Evolutionary conservation across 805 yeast genomes (phyloP).

Genomic region (Metschnikowia sp.): DNA sequence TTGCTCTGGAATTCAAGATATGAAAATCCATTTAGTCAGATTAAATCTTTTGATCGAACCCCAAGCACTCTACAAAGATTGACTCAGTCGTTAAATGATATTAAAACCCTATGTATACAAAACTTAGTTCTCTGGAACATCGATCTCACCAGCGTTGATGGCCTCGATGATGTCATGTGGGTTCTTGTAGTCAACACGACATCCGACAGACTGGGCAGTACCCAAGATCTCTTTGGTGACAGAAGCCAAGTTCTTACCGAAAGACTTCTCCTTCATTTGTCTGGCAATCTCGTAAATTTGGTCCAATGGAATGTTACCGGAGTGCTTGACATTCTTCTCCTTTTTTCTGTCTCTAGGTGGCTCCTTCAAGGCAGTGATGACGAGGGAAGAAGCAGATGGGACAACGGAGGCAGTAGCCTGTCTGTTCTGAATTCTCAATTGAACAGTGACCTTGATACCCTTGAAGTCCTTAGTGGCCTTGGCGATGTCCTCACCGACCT

Average conservation of each 20-base stretch:
- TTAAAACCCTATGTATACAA: slow-evolving; percentile 36
- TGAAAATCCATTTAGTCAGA: no score
- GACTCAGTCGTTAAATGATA: slow-evolving; percentile 30
- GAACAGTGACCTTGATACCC: slow-evolving; percentile 99
- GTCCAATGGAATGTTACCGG: slow-evolving; percentile 96
- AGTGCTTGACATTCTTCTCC: slow-evolving; percentile 99
- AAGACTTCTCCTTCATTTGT: slow-evolving; percentile 94
- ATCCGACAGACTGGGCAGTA: slow-evolving; percentile 99
- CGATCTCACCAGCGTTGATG: slow-evolving; percentile 97
- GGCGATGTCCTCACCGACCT: slow-evolving; percentile 99
- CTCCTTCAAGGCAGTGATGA: slow-evolving; percentile 98
- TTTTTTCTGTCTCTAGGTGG: slow-evolving; percentile 99
- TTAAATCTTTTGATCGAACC: no score
- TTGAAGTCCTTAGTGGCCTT: slow-evolving; percentile 99
- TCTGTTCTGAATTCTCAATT: slow-evolving; percentile 98
- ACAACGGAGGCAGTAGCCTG: slow-evolving; percentile 98
- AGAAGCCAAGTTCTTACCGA: slow-evolving; percentile 96
- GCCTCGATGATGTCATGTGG: slow-evolving; percentile 99
- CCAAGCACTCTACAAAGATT: background rate
- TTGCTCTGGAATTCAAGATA: no score
- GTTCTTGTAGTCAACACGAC: slow-evolving; percentile 99
- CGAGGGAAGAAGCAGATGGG: slow-evolving; percentile 98
- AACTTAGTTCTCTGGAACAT: slow-evolving; percentile 74
- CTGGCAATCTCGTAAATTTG: slow-evolving; percentile 97
- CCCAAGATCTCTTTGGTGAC: slow-evolving; percentile 98